Evolutionary conservation across 441 rosid species (phyloP), one percentile per base, ranked within the genome.

Genomic region (Pelargonium fulgidum): DNA sequence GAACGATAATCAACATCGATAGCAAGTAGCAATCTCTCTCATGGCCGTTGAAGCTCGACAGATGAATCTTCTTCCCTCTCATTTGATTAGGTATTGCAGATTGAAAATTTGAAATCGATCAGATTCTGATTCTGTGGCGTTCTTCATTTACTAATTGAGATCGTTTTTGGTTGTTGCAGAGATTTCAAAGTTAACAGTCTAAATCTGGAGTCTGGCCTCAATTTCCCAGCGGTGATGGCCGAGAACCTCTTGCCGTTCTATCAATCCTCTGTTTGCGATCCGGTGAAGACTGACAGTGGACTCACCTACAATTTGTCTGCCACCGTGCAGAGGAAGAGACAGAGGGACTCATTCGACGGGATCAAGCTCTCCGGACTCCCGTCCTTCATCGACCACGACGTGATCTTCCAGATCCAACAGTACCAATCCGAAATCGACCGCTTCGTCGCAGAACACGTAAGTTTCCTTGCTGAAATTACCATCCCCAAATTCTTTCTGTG

Each of bases 361-460:
- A 64, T 68, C 19, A 80, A 77, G 47, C 8, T 63, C 67, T 72
- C 75, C 8, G 66, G 62, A 14, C 8, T 75, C 3, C 72, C 79
- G 2, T 72, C 84, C 4, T 69, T 82, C 42, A 44, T 82, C 33
- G 85, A 76, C 59, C 64, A 73, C 36, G 83, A 83, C n/a, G 3
- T 79, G 68, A 36, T 72, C 44, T 67, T 68, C 36, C 85, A 82
- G 75, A 72, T 82, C 73, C 85, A 86, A 7, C 81, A 80, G 17
- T 76, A 81, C 45, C 79, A 84, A 58, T 62, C 69, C 0, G 85
- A 86, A 42, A 72, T 77, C 45, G 80, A 84, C 76, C 65, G 70
- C 26, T 65, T 74, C 74, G 54, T 85, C 65, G 72, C 81, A 1
- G 73, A 79, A 17, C 85, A 82, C 39, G 87, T 85, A 75, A 68